Percentiles rank a stretch among this genome's conserved stretches.
These are phyloP conservation scores for Emericellopsis cladophorae DNA, from an alignment of 2,329 filamentous ascomycete genomes.

Conservation along the genomic window DNA sequence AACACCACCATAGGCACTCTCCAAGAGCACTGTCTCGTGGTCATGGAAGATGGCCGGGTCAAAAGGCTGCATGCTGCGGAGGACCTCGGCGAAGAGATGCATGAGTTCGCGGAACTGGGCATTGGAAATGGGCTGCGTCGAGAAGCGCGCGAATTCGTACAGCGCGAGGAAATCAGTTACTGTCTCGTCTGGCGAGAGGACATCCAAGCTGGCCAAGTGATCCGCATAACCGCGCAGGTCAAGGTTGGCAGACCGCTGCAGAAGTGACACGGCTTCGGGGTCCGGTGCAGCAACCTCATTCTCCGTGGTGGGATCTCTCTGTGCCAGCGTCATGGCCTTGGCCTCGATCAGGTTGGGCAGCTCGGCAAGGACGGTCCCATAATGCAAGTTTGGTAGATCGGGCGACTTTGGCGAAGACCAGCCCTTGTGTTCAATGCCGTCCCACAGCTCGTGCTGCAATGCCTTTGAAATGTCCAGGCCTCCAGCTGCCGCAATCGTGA, in stretches of 20 bases:
- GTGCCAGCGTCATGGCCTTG: conserved; percentile 78
- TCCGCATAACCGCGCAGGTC: conserved; percentile 67
- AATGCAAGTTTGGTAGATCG: conserved; percentile 72
- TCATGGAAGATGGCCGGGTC: conserved; percentile 37
- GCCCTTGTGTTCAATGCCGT: conserved; percentile 70
- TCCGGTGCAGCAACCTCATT: conserved; percentile 39
- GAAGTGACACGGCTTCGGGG: conserved; percentile 52
- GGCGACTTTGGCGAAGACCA: conserved; percentile 73
- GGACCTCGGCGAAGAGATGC: conserved; percentile 69
- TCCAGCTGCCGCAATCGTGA: conserved; percentile 15
- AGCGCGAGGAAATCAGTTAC: conserved; percentile 54
- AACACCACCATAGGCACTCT: not conserved
- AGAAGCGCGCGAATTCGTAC: conserved; percentile 83
- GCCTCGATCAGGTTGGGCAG: conserved; percentile 85
- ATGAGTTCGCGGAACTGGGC: conserved; percentile 65
- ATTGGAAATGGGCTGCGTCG: conserved; percentile 54
- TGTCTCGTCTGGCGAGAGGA: conserved; percentile 30
- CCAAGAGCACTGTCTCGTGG: conserved; percentile 6
- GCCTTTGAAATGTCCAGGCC: conserved; percentile 23
- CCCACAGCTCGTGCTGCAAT: conserved; percentile 41
- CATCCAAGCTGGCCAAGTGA: conserved; percentile 54
- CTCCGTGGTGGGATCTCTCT: conserved; percentile 30
- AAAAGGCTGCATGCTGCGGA: conserved; percentile 61
- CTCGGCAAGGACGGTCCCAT: conserved; percentile 68
- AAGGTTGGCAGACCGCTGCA: conserved; percentile 61